Base-by-base conservation (phyloP, 257 asterid genomes). In the Eustoma russellianum region DNA sequence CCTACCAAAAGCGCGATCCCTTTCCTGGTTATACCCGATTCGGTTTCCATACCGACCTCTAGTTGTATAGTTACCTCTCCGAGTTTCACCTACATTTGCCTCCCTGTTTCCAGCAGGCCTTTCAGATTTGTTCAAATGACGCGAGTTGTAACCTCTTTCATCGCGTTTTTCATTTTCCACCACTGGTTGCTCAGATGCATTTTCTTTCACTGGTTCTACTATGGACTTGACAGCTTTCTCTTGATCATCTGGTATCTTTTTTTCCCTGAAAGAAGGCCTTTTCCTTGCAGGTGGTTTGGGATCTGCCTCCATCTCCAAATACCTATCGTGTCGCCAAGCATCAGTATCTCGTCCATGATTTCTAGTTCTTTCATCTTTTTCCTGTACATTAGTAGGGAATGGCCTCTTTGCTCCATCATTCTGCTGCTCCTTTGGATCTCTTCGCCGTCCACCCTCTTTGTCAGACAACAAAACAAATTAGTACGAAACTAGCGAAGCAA, bases 241-340 rank as follows among this genome's bases (percentile, higher is more conserved):
- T 9, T 77, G 48, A 64, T 77, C 88, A 12, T 71, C 46, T 13
- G 78, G 65, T 24, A 76, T 45, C 77, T 90, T 86, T 63, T 76
- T 82, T 76, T 90, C 96, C 59, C 91, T 73, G 57, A 89, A 89
- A 45, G 96, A 66, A 45, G 86, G 89, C 70, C 97, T 69, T 74
- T 70, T 90, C 59, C 77, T 74, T 13, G 55, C 57, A 28, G 73
- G 71, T 59, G 84, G 83, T 53, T 76, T 77, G 46, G 66, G 81
- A 61, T 74, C 82, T 65, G 71, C 75, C 69, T 75, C 88, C 71
- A 74, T 57, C 63, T 86, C 85, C 52, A 71, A 72, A 74, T 75
- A 85, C 62, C 83, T 80, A 62, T 85, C 94, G 61, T 85, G 95
- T 58, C 77, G 81, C 97, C 95, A 75, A 57, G 41, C 52, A 61